These are phyloP conservation scores for Colletotrichum spinosum DNA, from an alignment of 2,329 filamentous ascomycete genomes.

Conservation along the genomic window DNA sequence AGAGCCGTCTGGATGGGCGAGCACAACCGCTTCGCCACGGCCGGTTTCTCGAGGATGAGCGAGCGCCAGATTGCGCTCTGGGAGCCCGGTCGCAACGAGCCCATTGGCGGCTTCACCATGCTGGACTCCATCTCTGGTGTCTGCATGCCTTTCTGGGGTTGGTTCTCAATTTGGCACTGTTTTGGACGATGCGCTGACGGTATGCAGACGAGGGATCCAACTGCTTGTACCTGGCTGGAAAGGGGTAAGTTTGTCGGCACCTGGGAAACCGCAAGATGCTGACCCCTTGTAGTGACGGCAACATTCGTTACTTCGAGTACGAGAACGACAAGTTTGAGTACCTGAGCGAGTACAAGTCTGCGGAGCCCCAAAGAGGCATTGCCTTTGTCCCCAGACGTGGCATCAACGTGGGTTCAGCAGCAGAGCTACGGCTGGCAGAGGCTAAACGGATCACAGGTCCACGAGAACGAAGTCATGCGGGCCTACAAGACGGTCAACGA, in stretches of 20 bases:
- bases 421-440: background rate
- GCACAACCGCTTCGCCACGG: conserved; percentile 94
- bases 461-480: conserved; percentile 96
- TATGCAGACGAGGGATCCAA: conserved; percentile 84
- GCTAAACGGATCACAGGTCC: conserved; percentile 65
- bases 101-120: conserved; percentile 89
- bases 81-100: conserved; percentile 89
- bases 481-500: conserved; percentile 99
- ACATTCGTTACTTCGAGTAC: conserved; percentile 99
- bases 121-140: conserved; percentile 97
- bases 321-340: conserved; percentile 99
- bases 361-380: conserved; percentile 92
- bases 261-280: conserved; percentile 23
- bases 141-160: conserved; percentile 99
- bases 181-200: conserved; percentile 39
- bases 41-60: conserved; percentile 98
- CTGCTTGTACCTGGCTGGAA: conserved; percentile 95
- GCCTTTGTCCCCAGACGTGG: conserved; percentile 95
- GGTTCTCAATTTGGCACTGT: conserved; percentile 38
- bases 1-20: conserved; percentile 97
- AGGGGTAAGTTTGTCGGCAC: conserved; percentile 74
- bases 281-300: conserved; percentile 80
- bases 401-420: conserved; percentile 75
- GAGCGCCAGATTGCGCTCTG: conserved; percentile 95
- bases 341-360: conserved; percentile 96